A percentile compares a stretch with the other conserved stretches of the same genome.
These are phyloP conservation scores for Encephalitozoon intestinalis DNA, from an alignment of 371 early-diverging fungal species.

Conservation along the genomic window DNA sequence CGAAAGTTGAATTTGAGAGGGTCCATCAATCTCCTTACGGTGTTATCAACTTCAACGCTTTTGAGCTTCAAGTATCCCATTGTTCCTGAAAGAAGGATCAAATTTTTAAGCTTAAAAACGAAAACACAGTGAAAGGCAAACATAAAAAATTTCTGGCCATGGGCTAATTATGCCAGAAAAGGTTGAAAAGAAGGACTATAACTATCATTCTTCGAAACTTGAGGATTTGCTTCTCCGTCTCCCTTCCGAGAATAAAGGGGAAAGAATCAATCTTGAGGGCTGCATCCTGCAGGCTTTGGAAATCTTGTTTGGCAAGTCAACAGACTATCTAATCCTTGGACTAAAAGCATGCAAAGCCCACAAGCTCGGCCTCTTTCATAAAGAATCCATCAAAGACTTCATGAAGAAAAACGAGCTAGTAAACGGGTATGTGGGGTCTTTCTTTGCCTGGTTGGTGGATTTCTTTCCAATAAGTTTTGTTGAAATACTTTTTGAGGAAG, in stretches of 20 bases:
- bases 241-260: background rate
- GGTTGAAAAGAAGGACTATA: background rate
- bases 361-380: background rate
- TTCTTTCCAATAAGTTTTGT: background rate
- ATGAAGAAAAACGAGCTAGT: conserved; percentile 8
- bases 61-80: conserved; percentile 24
- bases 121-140: background rate
- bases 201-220: background rate
- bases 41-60: conserved; percentile 14
- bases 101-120: conserved; percentile 7
- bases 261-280: background rate
- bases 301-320: background rate
- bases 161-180: background rate
- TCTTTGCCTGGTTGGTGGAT: background rate
- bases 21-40: conserved; percentile 6
- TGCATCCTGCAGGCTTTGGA: background rate
- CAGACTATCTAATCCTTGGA: background rate
- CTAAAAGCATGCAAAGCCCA: background rate
- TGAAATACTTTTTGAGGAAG: conserved; percentile 1
- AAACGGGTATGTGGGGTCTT: background rate
- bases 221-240: background rate
- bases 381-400: background rate
- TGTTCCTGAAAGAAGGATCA: background rate
- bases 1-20: conserved; percentile 34
- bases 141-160: background rate